phyloP scores from a whole-genome alignment of 257 asterid species.

The Knoxia roxburghii region DNA sequence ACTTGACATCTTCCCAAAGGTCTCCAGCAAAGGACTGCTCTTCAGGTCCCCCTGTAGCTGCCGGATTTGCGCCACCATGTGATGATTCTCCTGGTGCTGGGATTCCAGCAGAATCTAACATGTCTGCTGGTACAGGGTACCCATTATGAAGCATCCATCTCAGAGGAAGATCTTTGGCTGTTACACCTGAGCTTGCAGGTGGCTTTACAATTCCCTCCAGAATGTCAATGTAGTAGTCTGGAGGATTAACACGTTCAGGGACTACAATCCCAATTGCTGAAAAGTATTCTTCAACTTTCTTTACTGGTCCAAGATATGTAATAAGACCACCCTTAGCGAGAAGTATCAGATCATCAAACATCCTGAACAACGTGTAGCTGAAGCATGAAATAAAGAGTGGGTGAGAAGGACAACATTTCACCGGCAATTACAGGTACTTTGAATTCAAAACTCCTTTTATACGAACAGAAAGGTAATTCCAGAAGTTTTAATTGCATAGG shows the following conservation, averaged over 20 bases:
- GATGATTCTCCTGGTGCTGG: slow-evolving; percentile 43
- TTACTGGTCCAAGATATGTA: slow-evolving; percentile 93
- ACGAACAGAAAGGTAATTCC: neutral
- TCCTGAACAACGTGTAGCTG: slow-evolving; percentile 93
- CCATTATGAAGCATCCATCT: slow-evolving; percentile 99
- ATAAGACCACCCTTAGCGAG: slow-evolving; percentile 97
- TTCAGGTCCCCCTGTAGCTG: slow-evolving; percentile 29
- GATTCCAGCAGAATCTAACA: slow-evolving; percentile 68
- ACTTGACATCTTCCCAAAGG: slow-evolving; percentile 73
- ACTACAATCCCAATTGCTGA: slow-evolving; percentile 72
- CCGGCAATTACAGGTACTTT: neutral
- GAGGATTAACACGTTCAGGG: slow-evolving; percentile 97
- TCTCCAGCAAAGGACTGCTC: slow-evolving; percentile 63
- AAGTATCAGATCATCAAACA: slow-evolving; percentile 95
- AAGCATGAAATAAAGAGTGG: slow-evolving; percentile 27
- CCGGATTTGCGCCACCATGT: slow-evolving; percentile 41
- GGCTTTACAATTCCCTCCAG: slow-evolving; percentile 85
- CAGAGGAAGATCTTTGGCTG: slow-evolving; percentile 80
- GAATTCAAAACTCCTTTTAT: neutral
- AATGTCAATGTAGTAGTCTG: slow-evolving; percentile 88
- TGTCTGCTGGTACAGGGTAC: slow-evolving; percentile 88
- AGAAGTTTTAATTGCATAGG: neutral
- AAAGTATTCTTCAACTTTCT: slow-evolving; percentile 94
- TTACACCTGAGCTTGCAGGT: slow-evolving; percentile 44
- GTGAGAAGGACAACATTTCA: neutral